Evolutionary conservation across 2,329 filamentous ascomycete species (phyloP).

Genomic region (Dactylellina leptospora): DNA sequence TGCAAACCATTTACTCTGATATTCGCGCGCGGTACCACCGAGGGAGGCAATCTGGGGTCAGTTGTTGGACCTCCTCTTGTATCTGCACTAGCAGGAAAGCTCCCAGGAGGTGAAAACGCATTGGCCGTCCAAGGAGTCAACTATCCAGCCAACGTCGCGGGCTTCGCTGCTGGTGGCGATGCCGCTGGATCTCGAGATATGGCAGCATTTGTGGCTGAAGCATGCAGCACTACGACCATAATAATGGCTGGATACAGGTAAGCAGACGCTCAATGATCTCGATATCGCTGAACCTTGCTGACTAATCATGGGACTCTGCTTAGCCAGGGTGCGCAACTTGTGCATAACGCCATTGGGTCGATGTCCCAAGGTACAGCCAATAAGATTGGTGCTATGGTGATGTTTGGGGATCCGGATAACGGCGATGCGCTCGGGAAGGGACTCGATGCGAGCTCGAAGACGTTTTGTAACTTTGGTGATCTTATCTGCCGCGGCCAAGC

Average conservation of each 20-base stretch:
- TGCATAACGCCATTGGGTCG: constrained; percentile 56
- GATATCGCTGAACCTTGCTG: not conserved
- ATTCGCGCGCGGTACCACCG: constrained; percentile 58
- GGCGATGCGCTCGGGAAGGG: constrained; percentile 3
- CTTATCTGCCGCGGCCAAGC: constrained; percentile 56
- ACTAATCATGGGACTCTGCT: too few species aligned
- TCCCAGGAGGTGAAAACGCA: constrained; percentile 31
- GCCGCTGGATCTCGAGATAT: constrained; percentile 46
- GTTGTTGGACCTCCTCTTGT: constrained; percentile 57
- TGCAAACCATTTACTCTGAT: constrained; percentile 55
- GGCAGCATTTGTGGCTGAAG: constrained; percentile 1
- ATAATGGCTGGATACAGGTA: constrained; percentile 41
- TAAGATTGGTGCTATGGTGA: constrained; percentile 56
- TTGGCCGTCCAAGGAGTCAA: constrained; percentile 57
- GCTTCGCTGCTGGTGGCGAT: constrained; percentile 57
- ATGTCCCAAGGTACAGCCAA: constrained; percentile 54
- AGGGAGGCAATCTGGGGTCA: constrained; percentile 57
- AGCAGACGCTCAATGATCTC: not conserved
- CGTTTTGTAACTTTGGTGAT: constrained; percentile 56
- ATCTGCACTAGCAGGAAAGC: constrained; percentile 51
- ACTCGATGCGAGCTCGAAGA: not conserved
- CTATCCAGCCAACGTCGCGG: constrained; percentile 55
- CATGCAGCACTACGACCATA: constrained; percentile 5
- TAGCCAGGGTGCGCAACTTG: constrained; percentile 58
- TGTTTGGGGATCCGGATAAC: constrained; percentile 58